Conservation (phyloP, 345 rosid species). For the Durio zibethinus region DNA sequence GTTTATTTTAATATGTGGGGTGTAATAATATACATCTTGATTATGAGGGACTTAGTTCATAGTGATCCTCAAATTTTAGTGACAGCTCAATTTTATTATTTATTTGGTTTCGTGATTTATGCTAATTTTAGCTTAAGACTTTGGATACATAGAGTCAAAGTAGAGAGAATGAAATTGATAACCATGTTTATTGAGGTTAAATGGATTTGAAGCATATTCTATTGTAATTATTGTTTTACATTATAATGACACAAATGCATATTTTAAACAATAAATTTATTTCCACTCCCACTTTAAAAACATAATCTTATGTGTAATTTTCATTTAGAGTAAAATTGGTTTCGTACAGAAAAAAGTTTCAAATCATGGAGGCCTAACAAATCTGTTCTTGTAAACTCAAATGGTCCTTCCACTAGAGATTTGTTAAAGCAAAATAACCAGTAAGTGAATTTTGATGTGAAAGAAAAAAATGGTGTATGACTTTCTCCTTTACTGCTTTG, state of each 20-base stretch:
- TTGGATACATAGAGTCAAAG: background rate
- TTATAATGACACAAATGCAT: background rate
- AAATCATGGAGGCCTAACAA: conserved; percentile 40
- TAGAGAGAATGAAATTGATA: background rate
- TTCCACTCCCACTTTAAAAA: background rate
- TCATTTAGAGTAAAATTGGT: conserved; percentile 1
- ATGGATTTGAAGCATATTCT: background rate
- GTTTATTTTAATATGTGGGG: too few species aligned
- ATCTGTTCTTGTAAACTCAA: conserved; percentile 23
- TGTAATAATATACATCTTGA: too few species aligned
- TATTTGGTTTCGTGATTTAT: background rate
- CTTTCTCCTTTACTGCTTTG: background rate
- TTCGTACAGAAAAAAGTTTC: conserved; percentile 35
- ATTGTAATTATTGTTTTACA: background rate
- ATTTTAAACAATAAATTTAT: background rate
- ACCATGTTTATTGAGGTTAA: background rate
- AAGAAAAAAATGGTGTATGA: background rate
- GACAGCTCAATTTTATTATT: background rate
- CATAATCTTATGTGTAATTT: background rate
- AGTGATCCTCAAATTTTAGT: background rate
- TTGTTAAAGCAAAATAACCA: conserved; percentile 22
- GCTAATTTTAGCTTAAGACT: background rate
- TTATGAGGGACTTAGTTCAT: too few species aligned
- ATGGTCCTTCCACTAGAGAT: conserved; percentile 15
- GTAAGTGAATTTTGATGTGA: conserved; percentile 27